Conservation (phyloP, 352 stramenopile genomes). For the Pythium rishiriense region DNA sequence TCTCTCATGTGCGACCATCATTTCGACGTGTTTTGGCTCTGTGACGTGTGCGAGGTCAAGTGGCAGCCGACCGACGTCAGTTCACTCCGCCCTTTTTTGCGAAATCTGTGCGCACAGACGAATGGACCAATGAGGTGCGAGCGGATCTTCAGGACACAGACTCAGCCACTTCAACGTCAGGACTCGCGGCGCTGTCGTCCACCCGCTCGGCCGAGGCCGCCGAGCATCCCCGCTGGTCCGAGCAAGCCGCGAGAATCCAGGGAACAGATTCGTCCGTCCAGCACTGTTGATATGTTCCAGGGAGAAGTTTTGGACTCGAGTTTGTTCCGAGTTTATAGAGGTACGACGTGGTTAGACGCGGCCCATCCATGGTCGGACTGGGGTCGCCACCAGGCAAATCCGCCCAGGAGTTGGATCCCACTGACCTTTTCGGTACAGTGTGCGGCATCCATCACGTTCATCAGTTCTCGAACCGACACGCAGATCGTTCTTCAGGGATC, state of each 20-base stretch:
- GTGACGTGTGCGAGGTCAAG: not conserved
- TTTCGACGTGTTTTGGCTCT: not conserved
- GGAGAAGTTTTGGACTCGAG: not conserved
- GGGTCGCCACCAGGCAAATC: not conserved
- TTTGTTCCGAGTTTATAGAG: not conserved
- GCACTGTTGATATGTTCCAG: not conserved
- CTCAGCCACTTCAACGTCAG: slow-evolving; percentile 2
- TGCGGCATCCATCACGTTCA: not conserved
- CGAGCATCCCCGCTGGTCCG: not conserved
- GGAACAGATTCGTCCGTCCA: not conserved
- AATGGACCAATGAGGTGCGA: slow-evolving; percentile 11
- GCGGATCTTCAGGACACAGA: not conserved
- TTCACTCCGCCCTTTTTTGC: slow-evolving; percentile 3
- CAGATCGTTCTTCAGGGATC: not conserved
- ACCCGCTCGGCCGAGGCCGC: not conserved
- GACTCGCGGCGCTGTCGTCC: not conserved
- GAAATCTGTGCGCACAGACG: slow-evolving; percentile 12
- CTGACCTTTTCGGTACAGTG: not conserved
- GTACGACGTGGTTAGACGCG: slow-evolving; percentile 14
- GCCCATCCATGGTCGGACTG: slow-evolving; percentile 6
- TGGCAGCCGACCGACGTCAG: not conserved
- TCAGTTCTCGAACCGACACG: not conserved
- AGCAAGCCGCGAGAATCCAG: not conserved
- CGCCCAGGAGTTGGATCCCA: not conserved
- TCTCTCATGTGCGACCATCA: too few relatives aligned